Evolutionary conservation across 148 eudicot genomes (phyloP), one percentile per base, ranked within the genome.

Genomic region (Beta vulgaris): DNA sequence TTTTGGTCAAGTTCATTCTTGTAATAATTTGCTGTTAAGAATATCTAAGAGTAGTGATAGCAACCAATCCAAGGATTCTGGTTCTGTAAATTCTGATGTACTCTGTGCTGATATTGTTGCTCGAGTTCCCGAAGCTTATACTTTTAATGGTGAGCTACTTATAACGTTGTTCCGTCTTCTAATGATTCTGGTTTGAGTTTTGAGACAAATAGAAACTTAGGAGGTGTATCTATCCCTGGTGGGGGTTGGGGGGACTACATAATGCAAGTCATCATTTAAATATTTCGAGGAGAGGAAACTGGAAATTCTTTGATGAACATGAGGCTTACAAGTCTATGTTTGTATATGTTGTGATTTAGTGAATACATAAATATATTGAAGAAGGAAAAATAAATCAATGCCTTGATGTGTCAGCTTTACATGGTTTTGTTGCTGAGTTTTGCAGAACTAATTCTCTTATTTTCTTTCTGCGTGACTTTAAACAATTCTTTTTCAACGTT

Each of bases 91-190:
- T 68, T 42, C 74, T 82, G 79, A 54, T 51, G 72, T 71, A 54
- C 81, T 95, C 53, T 83, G 57, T 80, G 97, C 96, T 69, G 92
- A 90, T 72, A 81, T 95, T 80, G 89, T 92, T 78, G 87, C 92
- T 76, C 81, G 77, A 75, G 85, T 95, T 2, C 77, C 86, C 36
- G 96, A 90, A 83, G 89, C 91, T 71, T 95, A 90, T 87, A 76
- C 80, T 72, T 95, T 95, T 77, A 87, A 84, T 81, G 98, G 98
- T 95, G 72, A 77, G 87, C 73, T 53, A 34, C 25, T 7, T 21
- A 39, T 65, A 29, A 4, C 19, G 65, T 66, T 44, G 42, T 16
- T 72, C 57, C 6, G 21, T 67, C 49, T 16, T 58, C 69, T 44
- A 25, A 8, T 66, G 11, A 25, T 3, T 64, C 40, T 55, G 14